A percentile compares a stretch with the other conserved stretches of the same genome.
Conservation (phyloP, 371 early-diverging fungal species). For the Batkoa obscura region DNA sequence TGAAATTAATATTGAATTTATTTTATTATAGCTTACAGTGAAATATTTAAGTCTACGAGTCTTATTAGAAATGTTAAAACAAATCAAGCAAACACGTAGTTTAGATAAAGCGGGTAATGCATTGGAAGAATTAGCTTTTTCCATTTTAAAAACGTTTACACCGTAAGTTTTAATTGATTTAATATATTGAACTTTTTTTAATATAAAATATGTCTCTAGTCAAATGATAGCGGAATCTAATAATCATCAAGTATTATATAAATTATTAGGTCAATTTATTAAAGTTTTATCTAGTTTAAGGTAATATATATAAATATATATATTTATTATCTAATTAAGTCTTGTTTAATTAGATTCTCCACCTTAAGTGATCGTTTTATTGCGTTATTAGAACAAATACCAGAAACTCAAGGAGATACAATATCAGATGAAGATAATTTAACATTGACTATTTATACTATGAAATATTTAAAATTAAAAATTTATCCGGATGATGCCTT, state of each 20-base stretch:
- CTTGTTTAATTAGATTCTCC: too few relatives aligned
- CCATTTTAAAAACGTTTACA: neutral
- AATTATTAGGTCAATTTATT: slow-evolving; percentile 73
- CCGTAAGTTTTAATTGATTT: neutral
- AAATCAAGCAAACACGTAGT: neutral
- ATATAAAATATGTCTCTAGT: slow-evolving; percentile 12
- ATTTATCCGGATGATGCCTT: slow-evolving; percentile 80
- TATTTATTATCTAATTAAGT: too few relatives aligned
- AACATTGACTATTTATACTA: slow-evolving; percentile 69
- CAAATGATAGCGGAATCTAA: slow-evolving; percentile 51
- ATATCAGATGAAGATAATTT: slow-evolving; percentile 52
- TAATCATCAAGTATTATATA: slow-evolving; percentile 73
- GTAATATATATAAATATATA: slow-evolving; percentile 8
- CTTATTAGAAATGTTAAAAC: neutral
- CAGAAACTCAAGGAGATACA: slow-evolving; percentile 22
- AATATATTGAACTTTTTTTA: neutral
- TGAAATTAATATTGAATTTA: too few relatives aligned
- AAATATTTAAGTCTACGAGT: neutral
- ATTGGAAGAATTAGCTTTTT: slow-evolving; percentile 1
- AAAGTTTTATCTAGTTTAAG: slow-evolving; percentile 71
- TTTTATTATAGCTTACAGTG: neutral
- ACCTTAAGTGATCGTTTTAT: slow-evolving; percentile 87
- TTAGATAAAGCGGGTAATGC: neutral
- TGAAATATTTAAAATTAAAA: slow-evolving; percentile 79
- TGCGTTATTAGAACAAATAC: slow-evolving; percentile 55